Conservation (phyloP, 2,329 filamentous ascomycete genomes). For the Huntiella abstrusa region DNA sequence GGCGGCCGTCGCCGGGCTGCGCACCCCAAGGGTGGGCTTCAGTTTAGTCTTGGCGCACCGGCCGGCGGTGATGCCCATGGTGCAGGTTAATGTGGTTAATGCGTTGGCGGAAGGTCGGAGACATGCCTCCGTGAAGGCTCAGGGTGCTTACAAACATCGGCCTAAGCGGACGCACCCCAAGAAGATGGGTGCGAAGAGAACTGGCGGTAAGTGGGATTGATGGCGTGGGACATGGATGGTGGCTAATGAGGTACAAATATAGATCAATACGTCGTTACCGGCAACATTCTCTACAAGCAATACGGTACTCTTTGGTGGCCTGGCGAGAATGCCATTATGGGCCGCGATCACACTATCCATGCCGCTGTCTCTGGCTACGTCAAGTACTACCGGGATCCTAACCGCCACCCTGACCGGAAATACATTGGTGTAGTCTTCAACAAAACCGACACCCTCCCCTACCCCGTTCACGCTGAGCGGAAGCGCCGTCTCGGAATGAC, state of each 20-base stretch:
- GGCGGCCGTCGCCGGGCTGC: constrained; percentile 20
- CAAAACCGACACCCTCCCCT: constrained; percentile 61
- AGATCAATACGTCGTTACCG: constrained; percentile 86
- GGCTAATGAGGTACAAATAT: constrained; percentile 7
- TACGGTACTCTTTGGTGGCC: constrained; percentile 87
- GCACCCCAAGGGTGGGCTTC: constrained; percentile 12
- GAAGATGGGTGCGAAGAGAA: constrained; percentile 86
- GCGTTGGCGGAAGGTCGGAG: constrained; percentile 24
- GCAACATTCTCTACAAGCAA: constrained; percentile 97
- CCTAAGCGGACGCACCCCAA: constrained; percentile 47
- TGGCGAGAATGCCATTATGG: constrained; percentile 88
- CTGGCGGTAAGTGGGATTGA: constrained; percentile 43
- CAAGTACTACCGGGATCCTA: constrained; percentile 85
- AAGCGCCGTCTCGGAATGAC: constrained; percentile 60
- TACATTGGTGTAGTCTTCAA: constrained; percentile 90
- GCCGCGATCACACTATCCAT: constrained; percentile 91
- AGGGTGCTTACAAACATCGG: constrained; percentile 48
- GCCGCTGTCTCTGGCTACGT: constrained; percentile 75
- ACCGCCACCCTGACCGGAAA: constrained; percentile 64
- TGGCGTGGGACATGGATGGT: neutral
- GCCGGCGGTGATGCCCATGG: constrained; percentile 12
- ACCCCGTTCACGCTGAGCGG: constrained; percentile 53
- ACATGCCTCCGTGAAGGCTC: constrained; percentile 41
- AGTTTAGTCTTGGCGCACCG: constrained; percentile 12
- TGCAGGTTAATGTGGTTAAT: constrained; percentile 11